phyloP scores from a whole-genome alignment of 495 filamentous ascomycete species.

The Talaromyces proteolyticus region DNA sequence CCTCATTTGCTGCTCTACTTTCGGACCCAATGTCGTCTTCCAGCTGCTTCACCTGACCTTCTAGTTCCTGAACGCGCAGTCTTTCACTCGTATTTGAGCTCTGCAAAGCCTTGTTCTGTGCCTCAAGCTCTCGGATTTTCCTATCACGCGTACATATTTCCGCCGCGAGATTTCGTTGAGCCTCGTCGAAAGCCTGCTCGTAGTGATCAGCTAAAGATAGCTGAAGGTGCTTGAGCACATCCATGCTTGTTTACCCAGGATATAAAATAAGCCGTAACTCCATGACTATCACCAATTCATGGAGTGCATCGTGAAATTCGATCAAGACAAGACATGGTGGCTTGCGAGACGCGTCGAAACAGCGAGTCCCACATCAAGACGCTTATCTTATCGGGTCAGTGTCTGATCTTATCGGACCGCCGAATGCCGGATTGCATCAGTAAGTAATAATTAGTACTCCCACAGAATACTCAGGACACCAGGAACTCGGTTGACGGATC shows the following conservation, averaged over 20 bases:
- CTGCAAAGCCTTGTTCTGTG: conserved; percentile 14
- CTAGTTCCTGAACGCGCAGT: conserved; percentile 17
- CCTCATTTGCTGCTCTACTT: not conserved
- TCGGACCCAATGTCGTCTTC: not conserved
- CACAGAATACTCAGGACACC: no score
- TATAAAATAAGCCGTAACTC: no score
- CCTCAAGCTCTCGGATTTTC: conserved; percentile 15
- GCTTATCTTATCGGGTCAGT: conserved; percentile 2
- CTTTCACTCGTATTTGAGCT: conserved; percentile 13
- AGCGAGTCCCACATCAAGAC: no score
- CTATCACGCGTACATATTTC: conserved; percentile 17
- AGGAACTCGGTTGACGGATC: not conserved
- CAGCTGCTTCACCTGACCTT: conserved; percentile 12
- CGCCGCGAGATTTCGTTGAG: conserved; percentile 21
- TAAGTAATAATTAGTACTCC: no score
- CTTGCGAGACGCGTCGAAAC: not conserved
- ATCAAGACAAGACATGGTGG: no score
- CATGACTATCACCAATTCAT: no score
- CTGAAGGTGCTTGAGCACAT: conserved; percentile 30
- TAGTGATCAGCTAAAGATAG: conserved; percentile 22
- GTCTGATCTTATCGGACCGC: no score
- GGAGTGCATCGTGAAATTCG: no score
- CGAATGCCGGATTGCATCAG: no score
- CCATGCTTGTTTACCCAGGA: no score
- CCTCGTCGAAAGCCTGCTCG: conserved; percentile 24